These are phyloP conservation scores for Reutealis trisperma DNA, from an alignment of 345 rosid genomes.

Conservation along the genomic window DNA sequence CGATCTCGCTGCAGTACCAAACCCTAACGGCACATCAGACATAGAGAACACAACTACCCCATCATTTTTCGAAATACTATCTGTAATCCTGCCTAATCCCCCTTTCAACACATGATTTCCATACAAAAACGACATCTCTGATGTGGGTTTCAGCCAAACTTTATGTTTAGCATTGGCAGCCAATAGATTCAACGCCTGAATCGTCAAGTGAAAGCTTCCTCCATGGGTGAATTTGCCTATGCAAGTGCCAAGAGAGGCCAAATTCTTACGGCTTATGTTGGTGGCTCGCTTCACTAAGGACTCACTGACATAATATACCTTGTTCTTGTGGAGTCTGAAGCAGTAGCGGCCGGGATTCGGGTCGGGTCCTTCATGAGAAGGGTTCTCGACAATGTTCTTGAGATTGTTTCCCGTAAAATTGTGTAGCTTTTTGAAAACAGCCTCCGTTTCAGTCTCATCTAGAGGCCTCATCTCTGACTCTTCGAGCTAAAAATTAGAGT, in stretches of 20 bases:
- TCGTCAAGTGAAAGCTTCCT: slow-evolving; percentile 70
- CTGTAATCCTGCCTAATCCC: slow-evolving; percentile 85
- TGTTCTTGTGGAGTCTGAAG: slow-evolving; percentile 85
- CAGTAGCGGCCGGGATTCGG: slow-evolving; percentile 71
- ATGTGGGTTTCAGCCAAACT: slow-evolving; percentile 91
- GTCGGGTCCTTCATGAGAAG: slow-evolving; percentile 87
- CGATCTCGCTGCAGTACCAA: slow-evolving; percentile 76
- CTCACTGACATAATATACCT: slow-evolving; percentile 77
- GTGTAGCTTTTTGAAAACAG: slow-evolving; percentile 81
- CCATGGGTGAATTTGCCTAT: slow-evolving; percentile 84
- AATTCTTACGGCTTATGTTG: slow-evolving; percentile 58
- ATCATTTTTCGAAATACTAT: slow-evolving; percentile 70
- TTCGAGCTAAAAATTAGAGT: background rate
- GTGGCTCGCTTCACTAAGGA: slow-evolving; percentile 83
- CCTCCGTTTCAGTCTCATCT: slow-evolving; percentile 82
- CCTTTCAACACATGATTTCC: slow-evolving; percentile 93
- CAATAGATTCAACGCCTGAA: slow-evolving; percentile 55
- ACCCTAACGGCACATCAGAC: slow-evolving; percentile 85
- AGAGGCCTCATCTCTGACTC: slow-evolving; percentile 58
- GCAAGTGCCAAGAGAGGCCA: slow-evolving; percentile 74
- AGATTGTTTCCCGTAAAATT: slow-evolving; percentile 84
- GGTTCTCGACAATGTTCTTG: slow-evolving; percentile 86
- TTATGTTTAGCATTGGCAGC: slow-evolving; percentile 87
- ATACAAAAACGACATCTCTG: slow-evolving; percentile 93
- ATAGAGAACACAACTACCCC: slow-evolving; percentile 89